Evolutionary conservation across 2,329 filamentous ascomycete genomes (phyloP), one percentile per base, ranked within the genome.

Genomic region (Dichotomopilus funicola): DNA sequence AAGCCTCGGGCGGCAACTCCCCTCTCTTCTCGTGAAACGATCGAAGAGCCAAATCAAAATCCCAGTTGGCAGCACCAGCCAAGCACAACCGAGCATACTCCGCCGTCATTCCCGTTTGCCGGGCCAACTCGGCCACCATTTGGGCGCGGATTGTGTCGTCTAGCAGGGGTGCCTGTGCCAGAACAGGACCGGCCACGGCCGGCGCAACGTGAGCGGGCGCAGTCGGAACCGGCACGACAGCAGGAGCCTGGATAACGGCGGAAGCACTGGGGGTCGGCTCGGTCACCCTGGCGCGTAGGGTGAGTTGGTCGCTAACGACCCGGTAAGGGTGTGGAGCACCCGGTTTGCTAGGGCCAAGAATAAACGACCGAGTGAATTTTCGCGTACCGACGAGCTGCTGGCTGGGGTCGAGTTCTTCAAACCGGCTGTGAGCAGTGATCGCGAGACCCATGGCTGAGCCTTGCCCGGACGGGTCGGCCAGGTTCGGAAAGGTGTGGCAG

Each of bases 81-180:
- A 97, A 77, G 64, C 92, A 96, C 76, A 95, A 81, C 62, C 86
- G 81, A 1, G 91, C 87, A 68, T 88, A 95, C 56, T 88, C 77
- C 8, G 85, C 72, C 7, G 83, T 94, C 84, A 99, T 90, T 55
- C 85, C 83, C 1, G 91, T 96, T 65, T 83, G 83, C 61, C 83
- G 83, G 61, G 83, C 86, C 51, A 96, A 78, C 67, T 94, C 85
- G 19, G 83, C 75, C 66, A 95, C 76, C 73, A 91, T 83, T 60
- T 86, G 81, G 63, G 88, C 81, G 62, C 87, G 81, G 45, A 53
- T 49, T 8, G 36, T 49, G 5, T 61, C 60, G 38, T 62, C 57
- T 13, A 56, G 35, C 4, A 52, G 38, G 8, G 48, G 27, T 10
- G 51, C 37, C 33, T 35, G 36, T 7, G 51, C 40, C 27, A 51